A percentile compares a stretch with the other conserved stretches of the same genome.
Conservation (phyloP, 257 asterid species). For the Ligustrum vulgare region DNA sequence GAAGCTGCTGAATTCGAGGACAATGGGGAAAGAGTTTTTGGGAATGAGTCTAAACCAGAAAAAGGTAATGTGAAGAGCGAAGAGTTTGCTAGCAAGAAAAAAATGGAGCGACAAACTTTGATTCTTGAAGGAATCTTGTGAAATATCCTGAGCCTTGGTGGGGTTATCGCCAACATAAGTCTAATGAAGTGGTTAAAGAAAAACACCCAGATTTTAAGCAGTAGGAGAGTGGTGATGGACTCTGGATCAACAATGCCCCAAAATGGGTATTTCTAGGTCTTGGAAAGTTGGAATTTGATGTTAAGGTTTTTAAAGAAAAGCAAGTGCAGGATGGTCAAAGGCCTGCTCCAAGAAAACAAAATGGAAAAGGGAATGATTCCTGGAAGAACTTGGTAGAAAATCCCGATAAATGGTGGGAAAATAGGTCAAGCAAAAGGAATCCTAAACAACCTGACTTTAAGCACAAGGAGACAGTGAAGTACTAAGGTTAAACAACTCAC, state of each 20-base stretch:
- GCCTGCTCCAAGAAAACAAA: slow-evolving; percentile 7
- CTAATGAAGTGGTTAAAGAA: slow-evolving; percentile 49
- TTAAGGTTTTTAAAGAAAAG: slow-evolving; percentile 25
- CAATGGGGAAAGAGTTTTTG: not conserved
- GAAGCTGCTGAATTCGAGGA: slow-evolving; percentile 9
- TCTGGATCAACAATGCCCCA: slow-evolving; percentile 68
- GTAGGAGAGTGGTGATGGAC: slow-evolving; percentile 43
- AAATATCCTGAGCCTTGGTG: slow-evolving; percentile 64
- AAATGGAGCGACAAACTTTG: slow-evolving; percentile 17
- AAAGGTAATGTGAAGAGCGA: slow-evolving; percentile 19
- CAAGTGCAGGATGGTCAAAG: slow-evolving; percentile 19
- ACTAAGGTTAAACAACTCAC: slow-evolving; percentile 50
- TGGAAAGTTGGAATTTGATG: slow-evolving; percentile 53
- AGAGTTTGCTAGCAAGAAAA: slow-evolving; percentile 28
- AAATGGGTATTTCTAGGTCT: slow-evolving; percentile 55
- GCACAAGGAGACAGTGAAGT: slow-evolving; percentile 60
- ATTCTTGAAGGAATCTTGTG: slow-evolving; percentile 73
- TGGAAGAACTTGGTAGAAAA: slow-evolving; percentile 71
- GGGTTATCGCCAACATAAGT: slow-evolving; percentile 67
- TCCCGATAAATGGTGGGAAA: slow-evolving; percentile 69
- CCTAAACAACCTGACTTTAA: slow-evolving; percentile 60
- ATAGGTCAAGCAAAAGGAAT: slow-evolving; percentile 41
- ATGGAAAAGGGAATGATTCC: slow-evolving; percentile 24
- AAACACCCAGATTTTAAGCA: slow-evolving; percentile 78
- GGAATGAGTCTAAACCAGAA: not conserved